A percentile compares a stretch with the other conserved stretches of the same genome.
Conservation (phyloP, 768 basidiomycete genomes). For the Xerocomellus intermedius region DNA sequence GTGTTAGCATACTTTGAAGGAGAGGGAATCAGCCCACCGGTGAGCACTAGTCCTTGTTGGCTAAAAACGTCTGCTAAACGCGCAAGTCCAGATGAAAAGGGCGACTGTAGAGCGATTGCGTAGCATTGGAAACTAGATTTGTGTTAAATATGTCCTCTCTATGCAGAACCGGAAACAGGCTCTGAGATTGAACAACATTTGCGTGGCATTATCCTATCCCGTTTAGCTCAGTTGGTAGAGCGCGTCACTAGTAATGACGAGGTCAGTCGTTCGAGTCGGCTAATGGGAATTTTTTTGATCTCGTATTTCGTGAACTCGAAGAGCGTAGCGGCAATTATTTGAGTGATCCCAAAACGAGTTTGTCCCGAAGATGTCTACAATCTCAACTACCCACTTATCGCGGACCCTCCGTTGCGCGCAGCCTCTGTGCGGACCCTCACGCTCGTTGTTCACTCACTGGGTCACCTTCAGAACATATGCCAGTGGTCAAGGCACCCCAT, state of each 20-base stretch:
- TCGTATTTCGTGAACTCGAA: too few relatives aligned
- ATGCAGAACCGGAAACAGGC: too few relatives aligned
- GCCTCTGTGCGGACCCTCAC: not conserved
- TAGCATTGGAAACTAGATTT: slow-evolving; percentile 19
- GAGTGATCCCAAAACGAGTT: slow-evolving; percentile 10
- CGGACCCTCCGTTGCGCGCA: slow-evolving; percentile 2
- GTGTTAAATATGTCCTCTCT: too few relatives aligned
- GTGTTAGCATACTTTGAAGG: slow-evolving; percentile 74
- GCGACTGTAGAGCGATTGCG: slow-evolving; percentile 23
- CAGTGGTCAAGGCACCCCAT: slow-evolving; percentile 44
- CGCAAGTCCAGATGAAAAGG: slow-evolving; percentile 28
- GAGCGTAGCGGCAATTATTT: not conserved
- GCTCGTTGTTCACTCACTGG: not conserved
- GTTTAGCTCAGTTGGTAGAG: slow-evolving; percentile 52
- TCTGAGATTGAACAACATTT: too few relatives aligned
- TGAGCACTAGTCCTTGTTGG: slow-evolving; percentile 34
- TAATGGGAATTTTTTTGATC: slow-evolving; percentile 36
- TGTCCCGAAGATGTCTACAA: slow-evolving; percentile 11
- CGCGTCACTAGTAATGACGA: slow-evolving; percentile 72
- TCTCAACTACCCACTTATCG: slow-evolving; percentile 8
- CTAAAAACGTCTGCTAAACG: not conserved
- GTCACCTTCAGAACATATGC: slow-evolving; percentile 39
- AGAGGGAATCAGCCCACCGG: slow-evolving; percentile 66
- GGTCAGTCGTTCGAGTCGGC: slow-evolving; percentile 68
- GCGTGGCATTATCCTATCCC: slow-evolving; percentile 19